Percentiles rank a stretch among this genome's conserved stretches.
Evolutionary conservation across 306 rosid genomes (phyloP).

Genomic region (Fagus crenata): DNA sequence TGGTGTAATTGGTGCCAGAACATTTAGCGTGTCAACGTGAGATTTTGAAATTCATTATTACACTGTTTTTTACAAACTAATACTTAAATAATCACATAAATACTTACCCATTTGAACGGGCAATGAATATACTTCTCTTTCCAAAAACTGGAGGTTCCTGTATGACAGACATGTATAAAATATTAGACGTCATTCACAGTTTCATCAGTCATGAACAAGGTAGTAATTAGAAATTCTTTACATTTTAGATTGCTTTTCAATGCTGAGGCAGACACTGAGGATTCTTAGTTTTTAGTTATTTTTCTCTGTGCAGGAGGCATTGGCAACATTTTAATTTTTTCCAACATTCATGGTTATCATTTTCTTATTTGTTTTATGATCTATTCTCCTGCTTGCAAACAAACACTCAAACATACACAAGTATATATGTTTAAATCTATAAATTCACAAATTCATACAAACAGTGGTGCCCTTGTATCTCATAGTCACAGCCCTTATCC

Average conservation of each 20-base stretch:
- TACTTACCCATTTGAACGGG: conserved; percentile 73
- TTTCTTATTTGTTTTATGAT: not conserved
- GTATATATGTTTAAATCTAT: not conserved
- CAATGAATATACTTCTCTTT: conserved; percentile 81
- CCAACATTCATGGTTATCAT: not conserved
- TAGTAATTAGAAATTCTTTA: not conserved
- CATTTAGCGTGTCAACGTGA: not conserved
- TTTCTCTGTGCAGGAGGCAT: not conserved
- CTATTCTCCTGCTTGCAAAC: not conserved
- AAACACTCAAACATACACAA: not conserved
- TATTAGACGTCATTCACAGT: conserved; percentile 22
- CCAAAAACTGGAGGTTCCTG: conserved; percentile 99
- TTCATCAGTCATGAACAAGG: conserved; percentile 18
- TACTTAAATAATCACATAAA: not conserved
- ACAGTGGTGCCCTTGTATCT: not conserved
- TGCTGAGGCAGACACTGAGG: not conserved
- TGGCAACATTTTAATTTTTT: not conserved
- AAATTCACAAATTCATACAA: not conserved
- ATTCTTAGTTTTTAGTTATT: not conserved
- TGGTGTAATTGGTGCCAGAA: conserved; percentile 15
- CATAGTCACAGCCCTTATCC: not conserved
- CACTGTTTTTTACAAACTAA: not conserved
- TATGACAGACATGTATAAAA: conserved; percentile 25
- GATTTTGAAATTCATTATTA: not conserved
- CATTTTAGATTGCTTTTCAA: not conserved